phyloP scores from a whole-genome alignment of 208 protist species.

The Crithidia brevicula region DNA sequence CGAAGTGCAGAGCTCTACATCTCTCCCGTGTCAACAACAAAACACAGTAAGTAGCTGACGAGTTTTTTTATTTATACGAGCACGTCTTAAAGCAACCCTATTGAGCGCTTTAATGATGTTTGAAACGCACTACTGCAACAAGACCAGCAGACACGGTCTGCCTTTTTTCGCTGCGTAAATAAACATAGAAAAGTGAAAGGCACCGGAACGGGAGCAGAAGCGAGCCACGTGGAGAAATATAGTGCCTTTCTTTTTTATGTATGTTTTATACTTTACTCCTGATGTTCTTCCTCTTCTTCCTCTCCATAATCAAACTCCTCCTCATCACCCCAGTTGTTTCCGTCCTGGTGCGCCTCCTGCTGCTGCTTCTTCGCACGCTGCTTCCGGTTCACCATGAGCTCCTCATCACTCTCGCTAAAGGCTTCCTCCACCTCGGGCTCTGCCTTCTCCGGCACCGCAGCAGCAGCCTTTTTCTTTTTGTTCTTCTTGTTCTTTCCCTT shows the following conservation, averaged over 20 bases:
- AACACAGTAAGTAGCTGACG: too few species aligned
- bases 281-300: conserved; percentile 29
- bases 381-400: conserved; percentile 75
- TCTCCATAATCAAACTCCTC: conserved; percentile 58
- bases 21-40: too few species aligned
- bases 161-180: too few species aligned
- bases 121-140: too few species aligned
- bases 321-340: conserved; percentile 36
- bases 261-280: not conserved
- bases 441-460: conserved; percentile 30
- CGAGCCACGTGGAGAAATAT: not conserved
- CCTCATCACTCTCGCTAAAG: conserved; percentile 69
- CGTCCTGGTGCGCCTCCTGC: conserved; percentile 28
- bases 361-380: conserved; percentile 64
- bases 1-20: too few species aligned
- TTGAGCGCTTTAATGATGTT: too few species aligned
- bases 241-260: not conserved
- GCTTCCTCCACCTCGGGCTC: conserved; percentile 24
- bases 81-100: too few species aligned
- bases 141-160: too few species aligned
- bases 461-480: conserved; percentile 29
- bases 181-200: too few species aligned
- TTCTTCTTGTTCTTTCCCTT: conserved; percentile 44
- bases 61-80: too few species aligned
- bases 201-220: too few species aligned